phyloP scores from a whole-genome alignment of 2,329 filamentous ascomycete species.

The Coleophoma cylindrospora region DNA sequence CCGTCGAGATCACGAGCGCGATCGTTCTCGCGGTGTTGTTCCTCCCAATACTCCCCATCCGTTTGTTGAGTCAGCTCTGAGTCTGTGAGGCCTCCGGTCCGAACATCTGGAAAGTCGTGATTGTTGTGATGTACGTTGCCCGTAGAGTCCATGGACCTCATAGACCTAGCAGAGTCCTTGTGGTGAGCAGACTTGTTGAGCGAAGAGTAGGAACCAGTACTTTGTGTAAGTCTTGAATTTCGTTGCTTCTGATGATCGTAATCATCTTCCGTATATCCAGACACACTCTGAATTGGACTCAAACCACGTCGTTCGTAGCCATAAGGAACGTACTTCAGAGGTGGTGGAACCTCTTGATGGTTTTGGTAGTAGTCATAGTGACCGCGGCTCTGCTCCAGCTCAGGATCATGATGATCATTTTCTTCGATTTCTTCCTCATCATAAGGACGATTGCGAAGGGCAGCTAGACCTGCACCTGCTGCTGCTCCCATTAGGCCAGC shows the following conservation, averaged over 20 bases:
- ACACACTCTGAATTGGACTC: constrained; percentile 90
- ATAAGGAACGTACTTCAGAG: constrained; percentile 63
- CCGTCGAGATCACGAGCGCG: constrained; percentile 43
- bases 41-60: constrained; percentile 27
- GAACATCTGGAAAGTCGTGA: constrained; percentile 26
- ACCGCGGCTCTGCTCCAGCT: constrained; percentile 15
- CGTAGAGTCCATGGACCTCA: constrained; percentile 31
- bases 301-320: constrained; percentile 65
- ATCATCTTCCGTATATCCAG: constrained; percentile 72
- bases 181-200: constrained; percentile 50
- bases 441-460: constrained; percentile 27
- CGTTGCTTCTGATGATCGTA: constrained; percentile 52
- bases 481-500: constrained; percentile 21
- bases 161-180: constrained; percentile 50
- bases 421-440: constrained; percentile 2
- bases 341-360: constrained; percentile 56
- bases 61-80: constrained; percentile 38
- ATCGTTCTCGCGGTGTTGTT: constrained; percentile 27
- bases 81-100: constrained; percentile 28
- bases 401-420: constrained; percentile 21
- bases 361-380: constrained; percentile 35
- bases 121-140: constrained; percentile 20
- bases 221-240: constrained; percentile 49
- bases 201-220: constrained; percentile 55
- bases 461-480: constrained; percentile 31